Percentiles rank a stretch among this genome's conserved stretches.
Evolutionary conservation across 331 rosid species (phyloP).

Genomic region (Arachis monticola): DNA sequence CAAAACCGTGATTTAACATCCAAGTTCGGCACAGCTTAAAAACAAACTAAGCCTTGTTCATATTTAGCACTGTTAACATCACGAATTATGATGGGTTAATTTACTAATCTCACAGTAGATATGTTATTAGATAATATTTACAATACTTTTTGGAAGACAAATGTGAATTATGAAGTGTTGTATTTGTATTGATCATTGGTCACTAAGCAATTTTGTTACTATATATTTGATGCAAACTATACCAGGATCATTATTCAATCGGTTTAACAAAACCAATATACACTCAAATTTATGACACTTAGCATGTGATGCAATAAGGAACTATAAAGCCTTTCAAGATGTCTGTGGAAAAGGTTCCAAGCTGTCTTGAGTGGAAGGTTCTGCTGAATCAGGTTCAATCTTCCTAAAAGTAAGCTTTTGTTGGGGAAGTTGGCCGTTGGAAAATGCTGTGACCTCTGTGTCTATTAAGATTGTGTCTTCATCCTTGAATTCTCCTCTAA

Average conservation of each 20-base stretch:
- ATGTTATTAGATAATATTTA: conserved; percentile 6
- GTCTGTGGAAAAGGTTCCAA: conserved; percentile 38
- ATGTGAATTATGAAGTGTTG: background rate
- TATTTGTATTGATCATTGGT: background rate
- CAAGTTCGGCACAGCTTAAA: background rate
- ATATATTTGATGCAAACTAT: conserved; percentile 4
- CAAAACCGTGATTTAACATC: too few relatives aligned
- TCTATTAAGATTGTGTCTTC: conserved; percentile 66
- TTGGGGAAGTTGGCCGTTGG: conserved; percentile 76
- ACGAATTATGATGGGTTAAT: background rate
- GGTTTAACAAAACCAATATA: background rate
- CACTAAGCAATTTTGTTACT: background rate
- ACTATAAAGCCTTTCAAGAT: background rate
- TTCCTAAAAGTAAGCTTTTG: conserved; percentile 69
- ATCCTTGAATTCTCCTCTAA: conserved; percentile 87
- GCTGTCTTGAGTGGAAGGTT: conserved; percentile 48
- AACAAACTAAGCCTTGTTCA: conserved; percentile 1
- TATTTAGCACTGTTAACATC: conserved; percentile 1
- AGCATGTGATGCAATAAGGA: background rate
- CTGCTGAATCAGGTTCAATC: conserved; percentile 49
- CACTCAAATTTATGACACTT: background rate
- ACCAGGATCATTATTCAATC: conserved; percentile 9
- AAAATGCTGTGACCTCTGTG: conserved; percentile 69
- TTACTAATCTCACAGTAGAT: background rate
- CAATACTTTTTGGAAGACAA: conserved; percentile 12